phyloP scores from a whole-genome alignment of 129 eudicot species.

The Rutidosis leptorrhynchoides region DNA sequence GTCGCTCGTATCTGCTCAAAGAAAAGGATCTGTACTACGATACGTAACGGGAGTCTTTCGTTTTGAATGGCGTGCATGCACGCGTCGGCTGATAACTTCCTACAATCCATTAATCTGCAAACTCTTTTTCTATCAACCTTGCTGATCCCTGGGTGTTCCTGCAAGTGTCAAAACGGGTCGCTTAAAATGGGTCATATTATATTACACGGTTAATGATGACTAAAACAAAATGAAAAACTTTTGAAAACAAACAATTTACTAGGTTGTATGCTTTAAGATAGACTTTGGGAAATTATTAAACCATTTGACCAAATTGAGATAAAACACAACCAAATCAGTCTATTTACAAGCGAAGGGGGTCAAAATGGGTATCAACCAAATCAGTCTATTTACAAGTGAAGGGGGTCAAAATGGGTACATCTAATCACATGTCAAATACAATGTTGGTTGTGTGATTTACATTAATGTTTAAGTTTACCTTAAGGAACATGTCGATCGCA shows the following conservation, averaged over 20 bases:
- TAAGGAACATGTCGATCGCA: constrained; percentile 82
- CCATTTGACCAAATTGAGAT: no score
- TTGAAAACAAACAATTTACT: neutral
- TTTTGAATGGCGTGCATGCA: constrained; percentile 90
- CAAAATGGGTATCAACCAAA: neutral
- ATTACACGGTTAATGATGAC: no score
- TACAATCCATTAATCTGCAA: constrained; percentile 82
- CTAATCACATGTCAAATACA: neutral
- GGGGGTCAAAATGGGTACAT: neutral
- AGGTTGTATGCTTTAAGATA: neutral
- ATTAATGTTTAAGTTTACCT: constrained; percentile 38
- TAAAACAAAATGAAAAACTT: neutral
- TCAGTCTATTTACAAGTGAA: neutral
- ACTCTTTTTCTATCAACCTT: constrained; percentile 69
- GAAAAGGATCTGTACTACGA: constrained; percentile 84
- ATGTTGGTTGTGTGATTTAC: neutral
- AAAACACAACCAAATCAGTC: neutral
- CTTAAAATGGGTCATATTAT: neutral
- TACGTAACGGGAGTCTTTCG: constrained; percentile 80
- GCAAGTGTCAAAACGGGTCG: neutral
- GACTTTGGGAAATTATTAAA: neutral
- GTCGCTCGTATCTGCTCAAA: constrained; percentile 74
- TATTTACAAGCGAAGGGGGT: neutral
- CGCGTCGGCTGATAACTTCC: constrained; percentile 80
- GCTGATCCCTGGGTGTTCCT: constrained; percentile 80